These are phyloP conservation scores for Metarhizium humberi DNA, from an alignment of 2,329 filamentous ascomycete genomes.

Conservation along the genomic window DNA sequence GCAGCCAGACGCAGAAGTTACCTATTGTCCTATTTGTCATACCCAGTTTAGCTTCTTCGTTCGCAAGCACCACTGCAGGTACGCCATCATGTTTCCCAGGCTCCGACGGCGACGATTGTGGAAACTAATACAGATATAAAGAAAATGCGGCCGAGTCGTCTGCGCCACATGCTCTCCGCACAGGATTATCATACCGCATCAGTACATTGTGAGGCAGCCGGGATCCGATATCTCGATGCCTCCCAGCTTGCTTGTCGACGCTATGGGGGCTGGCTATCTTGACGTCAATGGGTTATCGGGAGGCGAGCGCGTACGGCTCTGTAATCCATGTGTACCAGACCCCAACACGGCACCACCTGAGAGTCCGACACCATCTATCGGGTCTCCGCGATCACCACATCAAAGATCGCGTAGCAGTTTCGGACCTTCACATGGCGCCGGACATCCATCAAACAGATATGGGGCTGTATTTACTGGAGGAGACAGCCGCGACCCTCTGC, in stretches of 20 bases:
- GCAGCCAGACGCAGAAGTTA: constrained; percentile 81
- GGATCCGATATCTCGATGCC: constrained; percentile 30
- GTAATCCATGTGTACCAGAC: constrained; percentile 54
- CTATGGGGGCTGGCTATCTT: constrained; percentile 28
- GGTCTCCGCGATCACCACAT: constrained; percentile 26
- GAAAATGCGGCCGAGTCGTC: constrained; percentile 88
- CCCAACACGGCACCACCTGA: constrained; percentile 49
- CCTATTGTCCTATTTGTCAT: constrained; percentile 75
- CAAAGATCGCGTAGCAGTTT: constrained; percentile 37
- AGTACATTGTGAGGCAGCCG: constrained; percentile 81
- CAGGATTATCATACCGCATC: constrained; percentile 85
- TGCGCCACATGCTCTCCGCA: constrained; percentile 87
- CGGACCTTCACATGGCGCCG: constrained; percentile 20
- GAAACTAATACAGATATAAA: constrained; percentile 20
- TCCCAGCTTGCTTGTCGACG: constrained; percentile 26
- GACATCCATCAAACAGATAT: constrained; percentile 21
- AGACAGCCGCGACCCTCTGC: constrained; percentile 24
- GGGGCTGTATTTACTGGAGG: constrained; percentile 26
- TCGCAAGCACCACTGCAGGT: constrained; percentile 89
- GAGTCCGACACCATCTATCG: constrained; percentile 25
- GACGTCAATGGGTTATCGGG: constrained; percentile 39
- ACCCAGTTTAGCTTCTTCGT: constrained; percentile 75
- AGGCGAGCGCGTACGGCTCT: constrained; percentile 49
- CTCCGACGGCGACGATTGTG: neutral
- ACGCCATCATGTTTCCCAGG: constrained; percentile 17